Evolutionary conservation across 768 basidiomycete species (phyloP).

Genomic region (Tulasnella sp.): DNA sequence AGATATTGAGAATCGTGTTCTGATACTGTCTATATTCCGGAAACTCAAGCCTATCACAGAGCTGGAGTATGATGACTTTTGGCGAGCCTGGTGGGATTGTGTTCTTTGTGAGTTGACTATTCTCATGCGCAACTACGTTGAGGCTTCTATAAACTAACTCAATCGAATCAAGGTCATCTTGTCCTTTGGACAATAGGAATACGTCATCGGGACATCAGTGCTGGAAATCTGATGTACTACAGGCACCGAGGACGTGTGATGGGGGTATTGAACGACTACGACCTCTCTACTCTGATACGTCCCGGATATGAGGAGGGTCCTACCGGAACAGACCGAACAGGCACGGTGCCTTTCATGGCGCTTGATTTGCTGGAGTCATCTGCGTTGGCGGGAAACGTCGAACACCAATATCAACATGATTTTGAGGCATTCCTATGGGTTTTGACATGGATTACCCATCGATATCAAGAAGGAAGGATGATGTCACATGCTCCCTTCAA

Average conservation of each 20-base stretch:
- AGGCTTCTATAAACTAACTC: no score
- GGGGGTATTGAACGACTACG: not conserved
- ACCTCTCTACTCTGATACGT: not conserved
- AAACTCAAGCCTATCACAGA: conserved; percentile 24
- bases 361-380: conserved; percentile 21
- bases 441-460: conserved; percentile 10
- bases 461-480: not conserved
- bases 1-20: no score
- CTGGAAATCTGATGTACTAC: not conserved
- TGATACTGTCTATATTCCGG: no score
- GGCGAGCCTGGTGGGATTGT: conserved; percentile 22
- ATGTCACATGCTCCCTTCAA: not conserved
- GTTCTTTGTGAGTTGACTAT: conserved; percentile 22
- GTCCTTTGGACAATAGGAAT: not conserved
- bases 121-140: no score
- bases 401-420: conserved; percentile 25
- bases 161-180: not conserved
- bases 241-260: not conserved
- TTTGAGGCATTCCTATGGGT: conserved; percentile 28
- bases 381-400: conserved; percentile 16
- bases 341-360: conserved; percentile 28
- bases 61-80: conserved; percentile 22
- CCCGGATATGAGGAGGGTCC: conserved; percentile 3
- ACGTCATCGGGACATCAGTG: not conserved
- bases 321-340: conserved; percentile 19